Conservation (phyloP, 2,329 filamentous ascomycete species). For the Chaetomiaceae sp. region DNA sequence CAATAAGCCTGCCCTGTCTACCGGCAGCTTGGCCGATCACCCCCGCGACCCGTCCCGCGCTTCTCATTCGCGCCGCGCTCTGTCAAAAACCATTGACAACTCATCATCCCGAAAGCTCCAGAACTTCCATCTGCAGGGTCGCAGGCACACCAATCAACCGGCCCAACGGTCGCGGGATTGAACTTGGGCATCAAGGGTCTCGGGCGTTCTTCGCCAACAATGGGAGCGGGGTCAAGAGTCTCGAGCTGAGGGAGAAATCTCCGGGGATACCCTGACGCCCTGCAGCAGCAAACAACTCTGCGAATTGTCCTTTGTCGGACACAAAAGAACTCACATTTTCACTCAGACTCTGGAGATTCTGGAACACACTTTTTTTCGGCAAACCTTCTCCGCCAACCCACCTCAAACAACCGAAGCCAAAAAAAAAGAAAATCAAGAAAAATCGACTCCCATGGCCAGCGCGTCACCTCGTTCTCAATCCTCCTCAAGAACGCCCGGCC, state of each 20-base stretch:
- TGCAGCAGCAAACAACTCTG: not conserved
- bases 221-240: slow-evolving; percentile 15
- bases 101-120: slow-evolving; percentile 7
- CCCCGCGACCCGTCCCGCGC: not conserved
- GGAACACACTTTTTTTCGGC: not conserved
- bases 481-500: slow-evolving; percentile 15
- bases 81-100: slow-evolving; percentile 9
- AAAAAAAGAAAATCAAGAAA: not conserved
- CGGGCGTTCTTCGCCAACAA: not conserved
- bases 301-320: not conserved
- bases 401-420: not conserved
- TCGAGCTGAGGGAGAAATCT: not conserved
- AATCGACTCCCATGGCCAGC: slow-evolving; percentile 20
- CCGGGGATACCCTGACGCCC: not conserved
- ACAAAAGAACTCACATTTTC: not conserved
- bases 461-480: slow-evolving; percentile 13
- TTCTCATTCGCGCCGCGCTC: slow-evolving; percentile 18
- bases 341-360: not conserved
- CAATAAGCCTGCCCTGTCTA: slow-evolving; percentile 6
- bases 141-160: slow-evolving; percentile 21
- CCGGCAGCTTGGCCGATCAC: slow-evolving; percentile 9
- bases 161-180: slow-evolving; percentile 7
- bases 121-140: slow-evolving; percentile 11
- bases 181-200: slow-evolving; percentile 14
- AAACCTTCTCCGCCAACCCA: not conserved